Evolutionary conservation across 805 yeast species (phyloP).

Genomic region (Wickerhamiella azyma): DNA sequence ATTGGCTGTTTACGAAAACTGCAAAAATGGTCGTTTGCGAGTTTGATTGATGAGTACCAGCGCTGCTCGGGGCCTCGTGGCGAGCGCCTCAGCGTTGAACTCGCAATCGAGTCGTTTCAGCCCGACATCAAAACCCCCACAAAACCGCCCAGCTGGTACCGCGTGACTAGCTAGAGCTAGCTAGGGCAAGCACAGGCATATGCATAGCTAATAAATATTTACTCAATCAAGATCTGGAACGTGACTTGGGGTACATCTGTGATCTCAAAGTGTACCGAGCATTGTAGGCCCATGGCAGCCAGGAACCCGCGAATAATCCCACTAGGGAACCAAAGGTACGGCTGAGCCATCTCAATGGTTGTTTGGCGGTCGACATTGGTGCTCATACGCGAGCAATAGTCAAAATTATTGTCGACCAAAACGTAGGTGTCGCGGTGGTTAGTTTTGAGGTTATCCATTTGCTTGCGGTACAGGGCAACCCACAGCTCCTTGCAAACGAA

Average conservation of each 20-base stretch:
- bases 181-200: not conserved
- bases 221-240: conserved; percentile 41
- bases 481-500: conserved; percentile 87
- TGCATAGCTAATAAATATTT: not conserved
- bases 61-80: conserved; percentile 88
- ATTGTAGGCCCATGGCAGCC: conserved; percentile 52
- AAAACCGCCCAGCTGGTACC: conserved; percentile 8
- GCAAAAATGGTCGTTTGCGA: conserved; percentile 97
- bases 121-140: conserved; percentile 23
- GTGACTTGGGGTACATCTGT: conserved; percentile 51
- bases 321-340: conserved; percentile 56
- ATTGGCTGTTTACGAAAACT: conserved; percentile 83
- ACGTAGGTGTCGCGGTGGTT: conserved; percentile 82
- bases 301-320: conserved; percentile 66
- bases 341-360: conserved; percentile 25
- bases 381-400: conserved; percentile 38
- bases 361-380: conserved; percentile 23
- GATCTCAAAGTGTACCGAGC: conserved; percentile 52
- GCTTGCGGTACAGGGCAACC: conserved; percentile 67
- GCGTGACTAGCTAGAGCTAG: too few species aligned
- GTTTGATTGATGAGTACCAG: conserved; percentile 85
- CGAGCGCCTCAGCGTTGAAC: conserved; percentile 82
- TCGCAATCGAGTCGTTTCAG: conserved; percentile 66
- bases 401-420: conserved; percentile 53
- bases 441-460: conserved; percentile 82